phyloP scores from a whole-genome alignment of 352 stramenopile genomes.

The Globisporangium mamillatum region DNA sequence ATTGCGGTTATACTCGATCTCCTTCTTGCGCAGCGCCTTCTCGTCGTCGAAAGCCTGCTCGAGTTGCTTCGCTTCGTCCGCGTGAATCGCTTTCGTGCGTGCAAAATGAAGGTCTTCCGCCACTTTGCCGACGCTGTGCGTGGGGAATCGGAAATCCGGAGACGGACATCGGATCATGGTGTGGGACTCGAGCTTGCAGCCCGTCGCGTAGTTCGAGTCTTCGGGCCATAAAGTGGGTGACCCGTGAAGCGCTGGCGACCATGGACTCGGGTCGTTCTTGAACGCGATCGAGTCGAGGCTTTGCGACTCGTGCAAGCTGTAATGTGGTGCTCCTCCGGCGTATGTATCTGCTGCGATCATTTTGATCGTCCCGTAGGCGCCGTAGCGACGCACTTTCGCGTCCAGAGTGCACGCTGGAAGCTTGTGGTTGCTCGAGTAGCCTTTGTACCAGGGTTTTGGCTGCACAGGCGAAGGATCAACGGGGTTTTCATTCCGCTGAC shows the following conservation, averaged over 20 bases:
- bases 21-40: conserved; percentile 22
- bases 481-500: conserved; percentile 6
- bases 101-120: conserved; percentile 24
- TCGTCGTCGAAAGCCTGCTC: conserved; percentile 35
- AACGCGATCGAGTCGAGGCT: conserved; percentile 30
- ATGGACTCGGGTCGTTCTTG: conserved; percentile 29
- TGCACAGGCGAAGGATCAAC: conserved; percentile 19
- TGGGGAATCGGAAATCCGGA: conserved; percentile 32
- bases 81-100: conserved; percentile 26
- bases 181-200: conserved; percentile 25
- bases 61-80: conserved; percentile 25
- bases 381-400: conserved; percentile 53
- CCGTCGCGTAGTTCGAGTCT: conserved; percentile 36
- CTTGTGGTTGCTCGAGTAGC: conserved; percentile 33
- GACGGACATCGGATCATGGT: conserved; percentile 49
- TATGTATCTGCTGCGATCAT: conserved; percentile 32
- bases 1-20: conserved; percentile 34
- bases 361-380: conserved; percentile 40
- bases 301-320: conserved; percentile 31
- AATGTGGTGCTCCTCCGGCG: conserved; percentile 23
- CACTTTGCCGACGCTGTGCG: conserved; percentile 23
- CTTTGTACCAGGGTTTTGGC: conserved; percentile 53
- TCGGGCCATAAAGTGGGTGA: conserved; percentile 59
- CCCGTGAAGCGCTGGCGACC: conserved; percentile 33
- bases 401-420: conserved; percentile 33